Conservation (phyloP, 352 stramenopile species). For the Phytopythium sindhum region DNA sequence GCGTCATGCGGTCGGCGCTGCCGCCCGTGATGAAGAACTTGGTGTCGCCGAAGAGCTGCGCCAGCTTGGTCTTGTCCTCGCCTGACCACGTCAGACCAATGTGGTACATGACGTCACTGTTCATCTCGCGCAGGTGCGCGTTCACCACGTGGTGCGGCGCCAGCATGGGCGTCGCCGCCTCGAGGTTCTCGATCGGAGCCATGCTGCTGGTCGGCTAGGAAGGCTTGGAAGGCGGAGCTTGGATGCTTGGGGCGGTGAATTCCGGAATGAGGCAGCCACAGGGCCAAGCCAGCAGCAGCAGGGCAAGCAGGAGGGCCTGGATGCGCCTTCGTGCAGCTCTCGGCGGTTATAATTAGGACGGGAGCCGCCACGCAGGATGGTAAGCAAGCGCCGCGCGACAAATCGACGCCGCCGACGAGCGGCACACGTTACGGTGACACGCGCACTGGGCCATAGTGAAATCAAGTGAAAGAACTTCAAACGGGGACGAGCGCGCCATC, state of each 20-base stretch:
- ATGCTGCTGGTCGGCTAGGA: conserved; percentile 10
- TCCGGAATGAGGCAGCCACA: not conserved
- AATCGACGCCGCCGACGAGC: no score
- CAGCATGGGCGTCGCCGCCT: not conserved
- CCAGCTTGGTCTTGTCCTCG: conserved; percentile 42
- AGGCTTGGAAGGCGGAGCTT: no score
- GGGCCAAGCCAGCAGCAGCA: no score
- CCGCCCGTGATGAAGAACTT: conserved; percentile 79
- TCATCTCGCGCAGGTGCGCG: conserved; percentile 52
- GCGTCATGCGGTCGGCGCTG: conserved; percentile 71
- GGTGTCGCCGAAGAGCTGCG: conserved; percentile 62
- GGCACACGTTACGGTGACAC: conserved; percentile 3
- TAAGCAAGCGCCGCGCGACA: conserved; percentile 1
- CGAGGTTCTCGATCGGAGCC: conserved; percentile 24
- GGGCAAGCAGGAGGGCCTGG: no score
- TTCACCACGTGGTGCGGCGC: conserved; percentile 48
- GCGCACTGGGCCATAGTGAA: not conserved
- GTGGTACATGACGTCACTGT: conserved; percentile 74
- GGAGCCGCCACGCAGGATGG: not conserved
- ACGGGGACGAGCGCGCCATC: not conserved
- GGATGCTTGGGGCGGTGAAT: not conserved
- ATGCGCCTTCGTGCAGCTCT: no score
- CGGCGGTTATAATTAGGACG: not conserved
- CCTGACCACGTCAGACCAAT: conserved; percentile 60
- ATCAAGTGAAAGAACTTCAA: conserved; percentile 7